Percentiles rank a stretch among this genome's conserved stretches.
Evolutionary conservation across 495 filamentous ascomycete species (phyloP).

Genomic region (Tuber melanosporum): DNA sequence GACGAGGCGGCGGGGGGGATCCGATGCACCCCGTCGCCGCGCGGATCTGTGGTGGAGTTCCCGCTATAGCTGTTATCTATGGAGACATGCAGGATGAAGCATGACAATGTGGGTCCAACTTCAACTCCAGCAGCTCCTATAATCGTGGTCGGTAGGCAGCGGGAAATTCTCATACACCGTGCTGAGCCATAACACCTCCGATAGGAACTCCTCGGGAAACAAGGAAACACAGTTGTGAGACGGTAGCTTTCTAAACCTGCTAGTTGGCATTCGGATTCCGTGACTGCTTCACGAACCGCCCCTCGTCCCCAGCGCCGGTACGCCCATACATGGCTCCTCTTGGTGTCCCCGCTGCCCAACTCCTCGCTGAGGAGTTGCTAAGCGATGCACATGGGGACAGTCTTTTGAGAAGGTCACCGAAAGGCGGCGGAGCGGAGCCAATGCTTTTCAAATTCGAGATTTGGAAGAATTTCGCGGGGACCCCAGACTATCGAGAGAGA

Average conservation of each 20-base stretch:
- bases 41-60: conserved; percentile 48
- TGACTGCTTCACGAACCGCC: conserved; percentile 43
- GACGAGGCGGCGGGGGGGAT: conserved; percentile 36
- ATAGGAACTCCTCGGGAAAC: conserved; percentile 49
- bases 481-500: conserved; percentile 38
- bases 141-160: conserved; percentile 43
- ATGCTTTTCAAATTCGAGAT: conserved; percentile 43
- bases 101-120: conserved; percentile 45
- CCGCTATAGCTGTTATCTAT: conserved; percentile 50
- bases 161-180: conserved; percentile 49
- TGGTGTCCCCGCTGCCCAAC: conserved; percentile 48
- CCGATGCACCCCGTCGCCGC: conserved; percentile 45
- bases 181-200: conserved; percentile 52
- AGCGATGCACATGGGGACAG: conserved; percentile 44
- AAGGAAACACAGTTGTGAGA: conserved; percentile 49
- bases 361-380: conserved; percentile 53
- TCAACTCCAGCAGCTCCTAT: conserved; percentile 28
- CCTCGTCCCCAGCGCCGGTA: conserved; percentile 40
- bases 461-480: conserved; percentile 42
- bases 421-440: conserved; percentile 47
- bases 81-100: conserved; percentile 50
- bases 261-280: conserved; percentile 41
- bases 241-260: conserved; percentile 46
- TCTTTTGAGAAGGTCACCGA: conserved; percentile 37
- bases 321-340: conserved; percentile 48